Evolutionary conservation across 1,139 yeast species (phyloP).

Genomic region (Trichomonascaceae sp.): DNA sequence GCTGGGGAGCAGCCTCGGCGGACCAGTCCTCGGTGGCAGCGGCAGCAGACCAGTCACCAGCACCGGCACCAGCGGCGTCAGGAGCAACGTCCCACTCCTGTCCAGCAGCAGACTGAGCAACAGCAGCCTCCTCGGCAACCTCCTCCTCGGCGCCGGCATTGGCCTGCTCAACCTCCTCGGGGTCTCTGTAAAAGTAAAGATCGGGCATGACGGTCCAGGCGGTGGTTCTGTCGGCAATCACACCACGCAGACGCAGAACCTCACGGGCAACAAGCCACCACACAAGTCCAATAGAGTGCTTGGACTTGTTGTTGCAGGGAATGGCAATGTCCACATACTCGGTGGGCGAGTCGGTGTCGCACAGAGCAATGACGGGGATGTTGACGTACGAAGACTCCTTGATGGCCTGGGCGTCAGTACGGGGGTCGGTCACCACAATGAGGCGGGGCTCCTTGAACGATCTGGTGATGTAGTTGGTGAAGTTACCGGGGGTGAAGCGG

Average conservation of each 20-base stretch:
- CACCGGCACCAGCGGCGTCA: conserved; percentile 42
- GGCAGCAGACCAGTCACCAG: conserved; percentile 33
- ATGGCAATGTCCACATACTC: conserved; percentile 99
- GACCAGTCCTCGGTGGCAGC: conserved; percentile 53
- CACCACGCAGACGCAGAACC: conserved; percentile 98
- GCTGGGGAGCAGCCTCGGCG: conserved; percentile 40
- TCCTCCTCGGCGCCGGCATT: conserved; percentile 45
- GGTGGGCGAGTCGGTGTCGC: conserved; percentile 98
- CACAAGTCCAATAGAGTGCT: conserved; percentile 98
- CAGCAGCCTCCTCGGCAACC: conserved; percentile 52
- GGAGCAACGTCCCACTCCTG: conserved; percentile 71
- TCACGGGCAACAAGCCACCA: conserved; percentile 99
- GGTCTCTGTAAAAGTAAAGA: conserved; percentile 99
- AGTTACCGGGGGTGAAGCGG: conserved; percentile 99
- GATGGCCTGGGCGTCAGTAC: conserved; percentile 99
- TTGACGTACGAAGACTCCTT: conserved; percentile 99
- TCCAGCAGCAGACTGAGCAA: conserved; percentile 54
- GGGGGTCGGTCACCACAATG: conserved; percentile 98
- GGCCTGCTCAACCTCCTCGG: conserved; percentile 93
- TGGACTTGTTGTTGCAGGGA: conserved; percentile 99
- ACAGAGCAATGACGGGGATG: conserved; percentile 99
- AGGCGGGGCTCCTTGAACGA: conserved; percentile 99
- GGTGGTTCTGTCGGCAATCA: conserved; percentile 91
- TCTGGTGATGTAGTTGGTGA: conserved; percentile 99
- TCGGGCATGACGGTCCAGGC: conserved; percentile 99